Base-by-base conservation (phyloP, 352 stramenopile genomes). In the Peronosclerospora sorghi region DNA sequence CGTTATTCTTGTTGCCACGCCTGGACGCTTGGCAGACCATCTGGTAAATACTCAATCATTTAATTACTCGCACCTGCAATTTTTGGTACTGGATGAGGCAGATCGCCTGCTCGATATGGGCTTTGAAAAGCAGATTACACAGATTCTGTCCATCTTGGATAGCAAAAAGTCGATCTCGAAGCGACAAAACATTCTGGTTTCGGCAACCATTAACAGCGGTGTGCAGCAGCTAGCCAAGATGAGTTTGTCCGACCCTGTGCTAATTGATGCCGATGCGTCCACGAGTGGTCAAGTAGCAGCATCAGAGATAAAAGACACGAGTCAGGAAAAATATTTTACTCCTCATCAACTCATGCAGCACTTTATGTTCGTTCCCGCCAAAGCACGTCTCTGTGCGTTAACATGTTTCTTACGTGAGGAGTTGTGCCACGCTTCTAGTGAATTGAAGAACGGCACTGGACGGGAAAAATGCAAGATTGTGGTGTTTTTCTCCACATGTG, bases 51-150 rank as follows among this genome's bases (percentile, higher is more conserved):
- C 94, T 19, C 83, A 94, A 17, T 73, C 80, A 35, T 86, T 98
- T 42, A 80, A 74, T 41, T 89, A 98, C 46, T 53, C 68, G 13
- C 63, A 62, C 20, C 89, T 98, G 24, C 83, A 88, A 30, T 88
- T 98, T 68, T 73, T 99, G 20, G 82, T 98, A 13, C 73, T 99
- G 0, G 96, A 99, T 58, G 97, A 99, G 55, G 95, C 95, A 56
- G 97, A 99, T 86, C 81, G 96, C 26, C 95, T 99, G 87, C 65
- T 99, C 12, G 96, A 99, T 64, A 99, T 99, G 96, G 96, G 95
- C 20, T 99, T 99, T 54, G 95, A 99, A 67, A 97, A 96, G 41
- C 94, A 99, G 65, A 98, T 99, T 67, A 91, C 90, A 35, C 83
- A 96, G 35, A 99, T 99, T 56, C 74, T 99, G 45, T 62, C 62